Conservation (phyloP, 2,329 filamentous ascomycete genomes). For the Colletotrichum salicis region DNA sequence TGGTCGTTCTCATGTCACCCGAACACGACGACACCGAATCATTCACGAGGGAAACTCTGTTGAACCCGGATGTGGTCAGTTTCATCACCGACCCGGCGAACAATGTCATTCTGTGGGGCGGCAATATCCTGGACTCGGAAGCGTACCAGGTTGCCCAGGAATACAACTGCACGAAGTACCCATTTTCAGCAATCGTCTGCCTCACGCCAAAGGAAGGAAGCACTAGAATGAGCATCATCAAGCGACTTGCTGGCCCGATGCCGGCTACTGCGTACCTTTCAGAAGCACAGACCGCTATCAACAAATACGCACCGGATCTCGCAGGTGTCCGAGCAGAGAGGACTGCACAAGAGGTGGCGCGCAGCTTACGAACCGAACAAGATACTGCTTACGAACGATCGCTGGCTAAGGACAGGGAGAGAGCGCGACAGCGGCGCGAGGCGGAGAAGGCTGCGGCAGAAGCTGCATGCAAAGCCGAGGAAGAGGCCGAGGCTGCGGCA, state of each 20-base stretch:
- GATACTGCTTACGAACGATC: conserved; percentile 94
- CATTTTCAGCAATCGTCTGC: conserved; percentile 86
- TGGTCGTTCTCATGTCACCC: conserved; percentile 89
- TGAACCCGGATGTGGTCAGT: conserved; percentile 76
- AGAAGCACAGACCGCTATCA: conserved; percentile 78
- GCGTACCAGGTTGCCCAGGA: conserved; percentile 92
- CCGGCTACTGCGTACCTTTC: conserved; percentile 77
- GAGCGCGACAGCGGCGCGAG: conserved; percentile 79
- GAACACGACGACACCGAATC: conserved; percentile 92
- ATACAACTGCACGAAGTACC: conserved; percentile 90
- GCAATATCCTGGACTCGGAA: conserved; percentile 91
- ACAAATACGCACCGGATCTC: conserved; percentile 80
- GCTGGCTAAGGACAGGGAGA: conserved; percentile 86
- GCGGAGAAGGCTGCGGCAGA: conserved; percentile 78
- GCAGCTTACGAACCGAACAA: conserved; percentile 85
- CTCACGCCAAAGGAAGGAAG: conserved; percentile 86
- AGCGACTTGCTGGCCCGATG: conserved; percentile 79
- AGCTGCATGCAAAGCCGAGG: conserved; percentile 70
- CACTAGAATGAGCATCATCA: conserved; percentile 90
- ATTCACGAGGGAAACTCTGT: conserved; percentile 85
- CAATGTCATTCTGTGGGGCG: conserved; percentile 90
- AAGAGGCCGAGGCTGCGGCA: conserved; percentile 70
- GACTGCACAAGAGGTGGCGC: conserved; percentile 81
- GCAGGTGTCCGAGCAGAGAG: conserved; percentile 79
- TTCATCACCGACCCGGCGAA: conserved; percentile 81